These are phyloP conservation scores for Perkinsus olseni DNA, from an alignment of 169 alveolate genomes.

Conservation along the genomic window DNA sequence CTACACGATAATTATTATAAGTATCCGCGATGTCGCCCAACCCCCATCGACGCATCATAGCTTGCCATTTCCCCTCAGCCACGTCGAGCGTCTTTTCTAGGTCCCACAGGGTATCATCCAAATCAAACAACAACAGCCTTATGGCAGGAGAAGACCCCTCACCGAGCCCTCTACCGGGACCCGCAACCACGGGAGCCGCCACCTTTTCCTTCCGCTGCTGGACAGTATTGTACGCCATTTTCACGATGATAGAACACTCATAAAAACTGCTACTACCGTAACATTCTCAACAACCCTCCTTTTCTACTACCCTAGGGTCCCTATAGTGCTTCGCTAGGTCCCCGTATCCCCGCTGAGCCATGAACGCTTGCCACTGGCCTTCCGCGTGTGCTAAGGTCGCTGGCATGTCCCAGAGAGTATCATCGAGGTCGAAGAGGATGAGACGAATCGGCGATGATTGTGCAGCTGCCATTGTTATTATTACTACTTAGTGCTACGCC, in stretches of 20 bases:
- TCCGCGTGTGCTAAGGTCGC: neutral
- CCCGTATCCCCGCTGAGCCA: neutral
- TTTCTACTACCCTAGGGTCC: neutral
- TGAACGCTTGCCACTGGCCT: neutral
- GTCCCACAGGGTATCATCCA: neutral
- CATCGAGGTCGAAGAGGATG: neutral
- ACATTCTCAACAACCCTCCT: too few relatives aligned
- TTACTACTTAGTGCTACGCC: neutral
- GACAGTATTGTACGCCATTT: too few relatives aligned
- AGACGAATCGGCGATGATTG: neutral
- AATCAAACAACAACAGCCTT: neutral
- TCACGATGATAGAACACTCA: too few relatives aligned
- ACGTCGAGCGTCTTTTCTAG: neutral
- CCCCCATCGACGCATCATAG: neutral
- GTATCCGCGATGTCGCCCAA: neutral
- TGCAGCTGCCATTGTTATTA: neutral
- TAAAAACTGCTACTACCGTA: too few relatives aligned
- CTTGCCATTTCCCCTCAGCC: neutral
- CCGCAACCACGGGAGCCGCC: too few relatives aligned
- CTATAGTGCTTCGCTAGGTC: neutral
- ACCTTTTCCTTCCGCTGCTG: too few relatives aligned
- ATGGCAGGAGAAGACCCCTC: too few relatives aligned
- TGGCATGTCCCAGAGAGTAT: neutral
- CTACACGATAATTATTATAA: neutral
- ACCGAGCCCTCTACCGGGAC: too few relatives aligned